Evolutionary conservation across 225 moss, liverwort and hornwort genomes (phyloP).

Genomic region (Sphagnum contortum): DNA sequence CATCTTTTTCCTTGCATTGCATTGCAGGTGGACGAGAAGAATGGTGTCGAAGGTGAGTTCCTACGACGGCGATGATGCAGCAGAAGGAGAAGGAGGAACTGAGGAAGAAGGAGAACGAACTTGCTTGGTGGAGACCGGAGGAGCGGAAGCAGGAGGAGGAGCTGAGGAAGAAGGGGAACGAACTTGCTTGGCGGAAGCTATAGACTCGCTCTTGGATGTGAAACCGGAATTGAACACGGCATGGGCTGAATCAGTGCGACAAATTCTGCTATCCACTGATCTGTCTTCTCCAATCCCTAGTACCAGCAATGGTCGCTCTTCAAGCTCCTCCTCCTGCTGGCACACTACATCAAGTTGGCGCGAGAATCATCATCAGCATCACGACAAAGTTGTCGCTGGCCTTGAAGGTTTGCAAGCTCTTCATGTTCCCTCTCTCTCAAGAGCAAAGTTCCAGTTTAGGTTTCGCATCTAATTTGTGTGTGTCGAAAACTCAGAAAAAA

Average conservation of each 20-base stretch:
- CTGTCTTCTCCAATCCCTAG: constrained; percentile 1
- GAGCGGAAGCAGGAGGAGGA: neutral
- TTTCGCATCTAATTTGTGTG: neutral
- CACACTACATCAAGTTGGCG: neutral
- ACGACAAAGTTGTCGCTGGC: constrained; percentile 14
- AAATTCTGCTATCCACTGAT: constrained; percentile 6
- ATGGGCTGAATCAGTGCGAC: constrained; percentile 13
- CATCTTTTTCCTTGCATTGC: no score
- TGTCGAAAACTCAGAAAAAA: no score
- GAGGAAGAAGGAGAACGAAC: no score
- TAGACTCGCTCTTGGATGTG: constrained; percentile 7
- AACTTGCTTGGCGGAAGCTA: constrained; percentile 5
- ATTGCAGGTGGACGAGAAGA: no score
- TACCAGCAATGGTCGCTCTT: neutral
- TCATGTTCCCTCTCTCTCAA: neutral
- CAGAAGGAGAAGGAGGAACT: no score
- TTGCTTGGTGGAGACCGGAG: neutral
- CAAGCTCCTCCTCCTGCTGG: neutral
- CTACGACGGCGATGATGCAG: no score
- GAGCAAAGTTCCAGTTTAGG: neutral
- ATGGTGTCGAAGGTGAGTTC: no score
- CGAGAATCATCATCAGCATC: constrained; percentile 2
- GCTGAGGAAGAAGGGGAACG: constrained; percentile 3
- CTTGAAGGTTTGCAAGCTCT: constrained; percentile 5
- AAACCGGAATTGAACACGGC: constrained; percentile 8